phyloP scores from a whole-genome alignment of 208 protist genomes.

The Wallacemonas sp. region DNA sequence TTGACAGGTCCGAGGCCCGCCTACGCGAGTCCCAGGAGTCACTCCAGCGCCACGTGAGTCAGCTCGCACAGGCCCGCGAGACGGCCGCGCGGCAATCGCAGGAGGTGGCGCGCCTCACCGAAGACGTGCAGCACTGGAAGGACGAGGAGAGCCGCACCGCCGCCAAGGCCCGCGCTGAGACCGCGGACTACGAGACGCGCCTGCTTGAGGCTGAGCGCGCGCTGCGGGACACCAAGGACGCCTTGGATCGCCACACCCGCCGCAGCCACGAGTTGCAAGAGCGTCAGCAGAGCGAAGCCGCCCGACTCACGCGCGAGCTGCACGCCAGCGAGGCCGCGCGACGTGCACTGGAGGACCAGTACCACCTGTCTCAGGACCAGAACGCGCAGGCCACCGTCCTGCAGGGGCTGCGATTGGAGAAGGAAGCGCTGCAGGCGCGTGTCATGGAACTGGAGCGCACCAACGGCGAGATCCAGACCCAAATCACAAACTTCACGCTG shows the following conservation, averaged over 20 bases:
- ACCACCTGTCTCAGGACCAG: slow-evolving; percentile 48
- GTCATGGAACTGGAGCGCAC: slow-evolving; percentile 76
- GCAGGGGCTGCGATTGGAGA: slow-evolving; percentile 57
- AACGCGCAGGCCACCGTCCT: slow-evolving; percentile 41
- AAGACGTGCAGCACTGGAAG: slow-evolving; percentile 60
- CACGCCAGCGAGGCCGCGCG: slow-evolving; percentile 88
- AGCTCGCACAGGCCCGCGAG: slow-evolving; percentile 28
- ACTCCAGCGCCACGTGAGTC: slow-evolving; percentile 25
- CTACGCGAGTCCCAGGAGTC: slow-evolving; percentile 32
- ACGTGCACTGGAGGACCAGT: slow-evolving; percentile 73
- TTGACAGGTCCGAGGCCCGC: slow-evolving; percentile 24
- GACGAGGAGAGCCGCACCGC: slow-evolving; percentile 40
- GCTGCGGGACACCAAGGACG: slow-evolving; percentile 41
- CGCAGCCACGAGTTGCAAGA: slow-evolving; percentile 32
- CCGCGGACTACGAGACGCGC: slow-evolving; percentile 40
- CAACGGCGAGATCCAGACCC: slow-evolving; percentile 77
- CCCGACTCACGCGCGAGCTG: slow-evolving; percentile 76
- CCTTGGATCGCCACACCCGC: slow-evolving; percentile 31
- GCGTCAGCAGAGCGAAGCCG: slow-evolving; percentile 54
- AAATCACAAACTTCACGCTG: slow-evolving; percentile 83
- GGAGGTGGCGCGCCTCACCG: slow-evolving; percentile 26
- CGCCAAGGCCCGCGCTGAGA: slow-evolving; percentile 29
- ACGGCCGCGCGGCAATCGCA: slow-evolving; percentile 27
- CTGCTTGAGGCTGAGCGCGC: slow-evolving; percentile 28
- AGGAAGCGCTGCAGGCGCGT: slow-evolving; percentile 66